Conservation (phyloP, 768 basidiomycete genomes). For the Russula emetica region DNA sequence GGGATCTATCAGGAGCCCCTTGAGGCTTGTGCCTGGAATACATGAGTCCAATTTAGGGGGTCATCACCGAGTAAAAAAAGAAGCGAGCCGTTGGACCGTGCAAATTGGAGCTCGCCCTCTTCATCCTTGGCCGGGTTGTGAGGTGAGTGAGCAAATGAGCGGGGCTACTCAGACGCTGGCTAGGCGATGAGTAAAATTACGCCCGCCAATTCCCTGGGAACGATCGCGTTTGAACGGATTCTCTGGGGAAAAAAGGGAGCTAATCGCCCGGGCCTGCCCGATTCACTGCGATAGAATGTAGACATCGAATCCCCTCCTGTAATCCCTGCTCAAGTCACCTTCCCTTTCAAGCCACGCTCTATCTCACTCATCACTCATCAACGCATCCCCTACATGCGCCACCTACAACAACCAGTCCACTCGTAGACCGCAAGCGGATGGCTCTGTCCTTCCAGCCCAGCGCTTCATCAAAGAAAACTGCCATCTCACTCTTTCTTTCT, state of each 20-base stretch:
- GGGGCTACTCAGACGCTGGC: not conserved
- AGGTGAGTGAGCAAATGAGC: too few species aligned
- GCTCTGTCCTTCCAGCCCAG: not conserved
- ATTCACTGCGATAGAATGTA: constrained; percentile 2
- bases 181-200: not conserved
- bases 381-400: not conserved
- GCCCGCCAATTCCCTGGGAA: constrained; percentile 2
- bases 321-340: too few species aligned
- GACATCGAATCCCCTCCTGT: not conserved
- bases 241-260: not conserved
- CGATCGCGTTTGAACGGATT: not conserved
- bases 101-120: too few species aligned
- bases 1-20: not conserved
- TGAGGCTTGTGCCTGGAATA: constrained; percentile 15
- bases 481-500: not conserved
- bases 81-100: too few species aligned
- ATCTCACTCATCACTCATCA: constrained; percentile 2
- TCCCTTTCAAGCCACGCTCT: too few species aligned
- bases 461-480: constrained; percentile 6
- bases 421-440: not conserved
- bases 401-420: not conserved
- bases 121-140: too few species aligned
- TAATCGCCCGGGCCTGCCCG: constrained; percentile 13
- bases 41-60: not conserved
- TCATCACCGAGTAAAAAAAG: too few species aligned